These are phyloP conservation scores for Fonsecaea pedrosoi DNA, from an alignment of 2,329 filamentous ascomycete species.

Conservation along the genomic window DNA sequence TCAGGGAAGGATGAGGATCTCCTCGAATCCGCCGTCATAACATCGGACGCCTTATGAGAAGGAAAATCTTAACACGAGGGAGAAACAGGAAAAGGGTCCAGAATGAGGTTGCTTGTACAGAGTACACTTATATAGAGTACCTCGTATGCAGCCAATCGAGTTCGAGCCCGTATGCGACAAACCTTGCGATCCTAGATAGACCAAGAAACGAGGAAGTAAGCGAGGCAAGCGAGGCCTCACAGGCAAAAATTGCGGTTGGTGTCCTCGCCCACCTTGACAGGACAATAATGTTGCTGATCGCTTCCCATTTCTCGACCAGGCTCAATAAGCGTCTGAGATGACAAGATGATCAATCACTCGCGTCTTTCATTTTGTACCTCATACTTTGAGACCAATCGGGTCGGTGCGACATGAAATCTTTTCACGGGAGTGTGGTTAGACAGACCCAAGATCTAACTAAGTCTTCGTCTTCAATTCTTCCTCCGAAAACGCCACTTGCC, in stretches of 20 bases:
- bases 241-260: not conserved
- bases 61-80: not conserved
- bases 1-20: not conserved
- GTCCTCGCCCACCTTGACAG: not conserved
- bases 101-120: not conserved
- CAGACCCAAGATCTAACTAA: conserved; percentile 2
- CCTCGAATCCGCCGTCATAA: not conserved
- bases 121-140: not conserved
- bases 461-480: conserved; percentile 8
- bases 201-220: not conserved
- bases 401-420: not conserved
- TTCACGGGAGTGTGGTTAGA: not conserved
- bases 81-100: not conserved
- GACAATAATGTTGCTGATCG: not conserved
- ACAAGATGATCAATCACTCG: not conserved
- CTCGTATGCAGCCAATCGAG: not conserved
- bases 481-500: not conserved
- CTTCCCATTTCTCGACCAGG: not conserved
- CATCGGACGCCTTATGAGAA: not conserved
- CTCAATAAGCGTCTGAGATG: not conserved
- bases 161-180: not conserved
- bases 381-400: not conserved
- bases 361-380: not conserved
- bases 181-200: not conserved
- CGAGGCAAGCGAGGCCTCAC: not conserved